A percentile compares a stretch with the other conserved stretches of the same genome.
Evolutionary conservation across 164 flowering plant species (phyloP).

Genomic region (Kalanchoe fedtschenkoi): DNA sequence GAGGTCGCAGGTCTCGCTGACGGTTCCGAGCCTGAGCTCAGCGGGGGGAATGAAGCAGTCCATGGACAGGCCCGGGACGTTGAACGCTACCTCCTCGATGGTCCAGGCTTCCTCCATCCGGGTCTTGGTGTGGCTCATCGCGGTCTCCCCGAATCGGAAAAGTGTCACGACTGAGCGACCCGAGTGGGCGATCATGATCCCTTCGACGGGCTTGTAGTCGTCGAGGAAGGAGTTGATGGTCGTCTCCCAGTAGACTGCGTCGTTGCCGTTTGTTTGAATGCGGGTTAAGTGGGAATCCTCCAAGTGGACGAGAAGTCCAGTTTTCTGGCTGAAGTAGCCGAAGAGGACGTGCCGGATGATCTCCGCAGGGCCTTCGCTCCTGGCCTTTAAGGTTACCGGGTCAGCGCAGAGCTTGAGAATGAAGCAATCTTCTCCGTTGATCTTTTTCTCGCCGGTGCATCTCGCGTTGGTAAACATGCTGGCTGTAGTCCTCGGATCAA

Average conservation of each 20-base stretch:
- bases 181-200: conserved; percentile 47
- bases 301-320: conserved; percentile 41
- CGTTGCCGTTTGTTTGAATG: conserved; percentile 40
- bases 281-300: conserved; percentile 55
- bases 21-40: background rate
- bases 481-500: conserved; percentile 55
- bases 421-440: conserved; percentile 48
- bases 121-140: conserved; percentile 48
- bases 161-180: conserved; percentile 46
- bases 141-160: conserved; percentile 46
- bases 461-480: conserved; percentile 43
- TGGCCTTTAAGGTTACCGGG: conserved; percentile 33
- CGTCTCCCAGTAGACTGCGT: conserved; percentile 51
- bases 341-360: conserved; percentile 32
- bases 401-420: conserved; percentile 47
- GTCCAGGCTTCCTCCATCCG: conserved; percentile 10
- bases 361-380: conserved; percentile 52
- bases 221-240: conserved; percentile 28
- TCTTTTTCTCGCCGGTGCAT: conserved; percentile 49
- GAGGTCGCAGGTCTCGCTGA: conserved; percentile 8
- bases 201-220: conserved; percentile 44
- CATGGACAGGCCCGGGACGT: conserved; percentile 9
- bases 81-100: conserved; percentile 5
- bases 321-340: conserved; percentile 33
- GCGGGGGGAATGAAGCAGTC: conserved; percentile 10